phyloP scores from a whole-genome alignment of 768 basidiomycete species.

The Boletus fagicola region DNA sequence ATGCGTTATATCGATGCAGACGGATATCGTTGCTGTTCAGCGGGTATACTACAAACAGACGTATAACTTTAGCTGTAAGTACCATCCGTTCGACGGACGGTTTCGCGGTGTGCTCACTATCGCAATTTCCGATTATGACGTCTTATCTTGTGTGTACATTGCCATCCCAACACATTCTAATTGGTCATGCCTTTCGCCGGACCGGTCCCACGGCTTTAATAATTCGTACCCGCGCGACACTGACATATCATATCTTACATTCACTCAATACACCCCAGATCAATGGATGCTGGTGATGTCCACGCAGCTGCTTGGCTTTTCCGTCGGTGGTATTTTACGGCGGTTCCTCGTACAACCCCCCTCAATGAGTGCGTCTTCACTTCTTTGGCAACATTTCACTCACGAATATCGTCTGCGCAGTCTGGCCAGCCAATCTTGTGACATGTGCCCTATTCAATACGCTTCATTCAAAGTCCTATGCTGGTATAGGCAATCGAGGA shows the following conservation, averaged over 20 bases:
- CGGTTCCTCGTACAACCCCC: constrained; percentile 65
- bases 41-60: constrained; percentile 62
- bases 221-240: background rate
- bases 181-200: background rate
- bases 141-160: background rate
- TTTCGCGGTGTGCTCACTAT: background rate
- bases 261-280: constrained; percentile 29
- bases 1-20: constrained; percentile 28
- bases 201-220: background rate
- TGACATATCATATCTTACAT: background rate
- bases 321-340: constrained; percentile 55
- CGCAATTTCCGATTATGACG: background rate
- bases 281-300: constrained; percentile 67
- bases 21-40: constrained; percentile 74
- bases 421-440: constrained; percentile 74
- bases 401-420: constrained; percentile 41
- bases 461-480: constrained; percentile 54
- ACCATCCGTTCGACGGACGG: background rate
- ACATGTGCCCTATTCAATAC: constrained; percentile 73
- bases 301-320: constrained; percentile 68
- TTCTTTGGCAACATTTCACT: background rate
- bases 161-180: background rate
- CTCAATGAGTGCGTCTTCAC: constrained; percentile 51
- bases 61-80: constrained; percentile 50
- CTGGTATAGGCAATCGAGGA: constrained; percentile 42